phyloP scores from a whole-genome alignment of 2,329 filamentous ascomycete species.

The Paracoccidioides brasiliensis region DNA sequence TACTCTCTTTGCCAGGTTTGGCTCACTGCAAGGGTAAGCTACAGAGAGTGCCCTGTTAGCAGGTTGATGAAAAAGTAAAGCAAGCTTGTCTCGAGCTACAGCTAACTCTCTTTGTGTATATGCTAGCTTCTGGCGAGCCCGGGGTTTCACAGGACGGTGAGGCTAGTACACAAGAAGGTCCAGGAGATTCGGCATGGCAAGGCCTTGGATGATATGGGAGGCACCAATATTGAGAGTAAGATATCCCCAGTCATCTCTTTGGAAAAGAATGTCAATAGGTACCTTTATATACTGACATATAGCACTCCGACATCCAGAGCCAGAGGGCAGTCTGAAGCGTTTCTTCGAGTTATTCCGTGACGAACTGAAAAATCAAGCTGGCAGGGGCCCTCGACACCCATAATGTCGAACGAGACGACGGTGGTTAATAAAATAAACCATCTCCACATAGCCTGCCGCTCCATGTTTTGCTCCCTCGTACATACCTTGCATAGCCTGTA shows the following conservation, averaged over 20 bases:
- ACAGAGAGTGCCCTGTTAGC: not conserved
- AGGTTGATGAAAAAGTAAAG: not conserved
- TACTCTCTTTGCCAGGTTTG: slow-evolving; percentile 19
- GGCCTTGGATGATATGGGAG: slow-evolving; percentile 31
- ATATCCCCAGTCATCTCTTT: not conserved
- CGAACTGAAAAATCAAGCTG: slow-evolving; percentile 19
- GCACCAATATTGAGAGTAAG: slow-evolving; percentile 27
- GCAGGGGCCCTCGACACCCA: slow-evolving; percentile 9
- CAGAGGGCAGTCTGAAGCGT: slow-evolving; percentile 11
- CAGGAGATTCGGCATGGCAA: slow-evolving; percentile 30
- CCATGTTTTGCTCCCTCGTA: not conserved
- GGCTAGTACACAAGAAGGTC: slow-evolving; percentile 29
- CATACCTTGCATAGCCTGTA: not conserved
- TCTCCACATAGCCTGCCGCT: not conserved
- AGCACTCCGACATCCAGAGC: not conserved
- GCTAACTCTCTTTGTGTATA: not conserved
- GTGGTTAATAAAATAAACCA: not conserved
- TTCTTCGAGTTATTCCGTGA: slow-evolving; percentile 20
- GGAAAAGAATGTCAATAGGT: not conserved
- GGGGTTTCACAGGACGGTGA: slow-evolving; percentile 32
- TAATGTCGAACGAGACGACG: not conserved
- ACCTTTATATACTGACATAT: not conserved
- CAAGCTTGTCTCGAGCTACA: not conserved
- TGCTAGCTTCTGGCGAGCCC: slow-evolving; percentile 31
- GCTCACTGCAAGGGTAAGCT: slow-evolving; percentile 26